These are phyloP conservation scores for Sphagnum magellanicum DNA, from an alignment of 228 moss, liverwort and hornwort species.

Conservation along the genomic window DNA sequence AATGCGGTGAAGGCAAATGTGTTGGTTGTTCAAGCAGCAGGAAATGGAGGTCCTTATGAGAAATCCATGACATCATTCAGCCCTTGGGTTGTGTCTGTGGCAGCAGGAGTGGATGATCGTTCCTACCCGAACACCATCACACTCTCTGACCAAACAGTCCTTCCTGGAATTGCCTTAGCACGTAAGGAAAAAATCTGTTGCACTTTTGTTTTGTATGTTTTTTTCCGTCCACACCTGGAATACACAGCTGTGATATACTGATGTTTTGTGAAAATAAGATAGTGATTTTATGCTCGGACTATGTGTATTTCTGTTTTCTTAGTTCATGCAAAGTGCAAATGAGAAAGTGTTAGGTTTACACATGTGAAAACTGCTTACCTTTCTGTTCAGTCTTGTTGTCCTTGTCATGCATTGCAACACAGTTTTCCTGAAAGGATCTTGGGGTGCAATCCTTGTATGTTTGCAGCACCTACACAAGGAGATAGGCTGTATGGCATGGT, in stretches of 20 bases:
- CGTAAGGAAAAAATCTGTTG: constrained; percentile 13
- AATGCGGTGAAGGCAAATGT: constrained; percentile 49
- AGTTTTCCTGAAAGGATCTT: too few species aligned
- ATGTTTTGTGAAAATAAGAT: background rate
- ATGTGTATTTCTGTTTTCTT: background rate
- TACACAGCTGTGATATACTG: background rate
- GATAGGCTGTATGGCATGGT: constrained; percentile 29
- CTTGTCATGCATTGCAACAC: too few species aligned
- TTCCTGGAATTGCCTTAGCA: constrained; percentile 30
- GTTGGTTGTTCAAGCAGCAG: constrained; percentile 44
- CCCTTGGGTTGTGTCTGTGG: constrained; percentile 49
- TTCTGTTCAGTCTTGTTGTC: background rate
- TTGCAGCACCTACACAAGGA: constrained; percentile 35
- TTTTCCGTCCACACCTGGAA: too few species aligned
- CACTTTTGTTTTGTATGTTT: too few species aligned
- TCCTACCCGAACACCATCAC: constrained; percentile 27
- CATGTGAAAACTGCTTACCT: background rate
- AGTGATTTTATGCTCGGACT: background rate
- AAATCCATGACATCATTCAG: constrained; percentile 48
- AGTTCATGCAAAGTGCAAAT: background rate
- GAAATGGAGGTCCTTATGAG: constrained; percentile 43
- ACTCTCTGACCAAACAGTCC: constrained; percentile 11
- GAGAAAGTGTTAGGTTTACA: too few species aligned
- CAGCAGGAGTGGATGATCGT: constrained; percentile 48
- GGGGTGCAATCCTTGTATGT: background rate